These are phyloP conservation scores for Barnettozyma wickerhamii DNA, from an alignment of 805 yeast species.

Conservation along the genomic window DNA sequence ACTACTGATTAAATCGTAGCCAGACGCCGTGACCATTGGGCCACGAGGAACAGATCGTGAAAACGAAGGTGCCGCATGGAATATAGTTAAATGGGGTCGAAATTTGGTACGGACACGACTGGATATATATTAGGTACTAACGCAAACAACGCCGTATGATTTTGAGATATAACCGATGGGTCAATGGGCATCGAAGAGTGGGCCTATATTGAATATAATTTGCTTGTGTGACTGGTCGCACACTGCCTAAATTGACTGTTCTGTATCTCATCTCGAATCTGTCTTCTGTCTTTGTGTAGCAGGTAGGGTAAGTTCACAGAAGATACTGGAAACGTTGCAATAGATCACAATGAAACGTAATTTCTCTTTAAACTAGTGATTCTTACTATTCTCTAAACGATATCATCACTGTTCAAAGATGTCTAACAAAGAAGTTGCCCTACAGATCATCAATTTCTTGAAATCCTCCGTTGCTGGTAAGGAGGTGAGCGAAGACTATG, in stretches of 20 bases:
- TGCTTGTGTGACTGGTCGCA: too few species aligned
- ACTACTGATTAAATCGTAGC: slow-evolving; percentile 49
- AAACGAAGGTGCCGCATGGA: background rate
- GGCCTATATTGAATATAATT: too few species aligned
- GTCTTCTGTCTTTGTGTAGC: too few species aligned
- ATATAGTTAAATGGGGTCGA: background rate
- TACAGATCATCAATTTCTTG: slow-evolving; percentile 71
- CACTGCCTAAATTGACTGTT: too few species aligned
- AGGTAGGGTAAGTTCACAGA: too few species aligned
- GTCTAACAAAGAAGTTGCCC: slow-evolving; percentile 59
- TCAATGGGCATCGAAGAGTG: too few species aligned
- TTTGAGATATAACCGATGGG: too few species aligned
- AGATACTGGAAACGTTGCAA: slow-evolving; percentile 1
- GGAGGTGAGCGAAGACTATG: slow-evolving; percentile 68
- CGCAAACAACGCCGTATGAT: too few species aligned
- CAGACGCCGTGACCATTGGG: slow-evolving; percentile 77
- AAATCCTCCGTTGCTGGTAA: slow-evolving; percentile 54
- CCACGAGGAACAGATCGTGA: slow-evolving; percentile 57
- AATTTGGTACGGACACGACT: background rate
- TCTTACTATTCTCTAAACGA: too few species aligned
- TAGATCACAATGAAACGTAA: background rate
- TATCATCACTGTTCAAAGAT: too few species aligned
- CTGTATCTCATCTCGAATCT: too few species aligned
- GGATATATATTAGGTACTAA: background rate
- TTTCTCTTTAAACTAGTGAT: too few species aligned